phyloP scores from a whole-genome alignment of 1,139 yeast genomes.

The Hyphopichia burtonii region DNA sequence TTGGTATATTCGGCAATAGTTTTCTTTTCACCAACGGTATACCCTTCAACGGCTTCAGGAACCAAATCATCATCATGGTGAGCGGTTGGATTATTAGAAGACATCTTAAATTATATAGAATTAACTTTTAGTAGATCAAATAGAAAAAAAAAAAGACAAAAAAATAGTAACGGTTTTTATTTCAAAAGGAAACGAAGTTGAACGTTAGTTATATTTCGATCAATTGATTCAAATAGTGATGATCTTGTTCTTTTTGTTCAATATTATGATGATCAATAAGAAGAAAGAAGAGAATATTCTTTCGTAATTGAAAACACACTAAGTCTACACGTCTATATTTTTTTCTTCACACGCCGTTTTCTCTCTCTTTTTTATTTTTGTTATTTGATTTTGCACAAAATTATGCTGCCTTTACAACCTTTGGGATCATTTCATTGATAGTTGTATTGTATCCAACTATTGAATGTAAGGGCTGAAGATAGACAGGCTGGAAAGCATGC shows the following conservation, averaged over 20 bases:
- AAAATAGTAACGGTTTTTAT: not conserved
- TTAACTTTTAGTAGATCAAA: not conserved
- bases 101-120: conserved; percentile 5
- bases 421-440: not conserved
- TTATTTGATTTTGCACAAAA: not conserved
- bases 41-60: conserved; percentile 65
- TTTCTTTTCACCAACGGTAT: conserved; percentile 80
- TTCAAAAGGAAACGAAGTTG: not conserved
- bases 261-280: conserved; percentile 1
- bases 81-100: conserved; percentile 6
- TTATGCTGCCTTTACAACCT: too few species aligned
- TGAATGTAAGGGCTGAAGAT: too few species aligned
- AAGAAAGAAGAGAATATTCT: not conserved
- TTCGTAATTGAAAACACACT: not conserved
- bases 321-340: conserved; percentile 1
- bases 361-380: not conserved
- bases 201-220: too few species aligned
- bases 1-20: conserved; percentile 82
- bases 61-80: conserved; percentile 54
- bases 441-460: too few species aligned
- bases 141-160: not conserved
- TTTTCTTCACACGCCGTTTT: not conserved
- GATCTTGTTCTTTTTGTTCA: conserved; percentile 1
- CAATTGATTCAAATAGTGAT: not conserved
- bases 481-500: too few species aligned